Base-by-base conservation (phyloP, 164 flowering plant genomes). In the Paratinospora sagittata region DNA sequence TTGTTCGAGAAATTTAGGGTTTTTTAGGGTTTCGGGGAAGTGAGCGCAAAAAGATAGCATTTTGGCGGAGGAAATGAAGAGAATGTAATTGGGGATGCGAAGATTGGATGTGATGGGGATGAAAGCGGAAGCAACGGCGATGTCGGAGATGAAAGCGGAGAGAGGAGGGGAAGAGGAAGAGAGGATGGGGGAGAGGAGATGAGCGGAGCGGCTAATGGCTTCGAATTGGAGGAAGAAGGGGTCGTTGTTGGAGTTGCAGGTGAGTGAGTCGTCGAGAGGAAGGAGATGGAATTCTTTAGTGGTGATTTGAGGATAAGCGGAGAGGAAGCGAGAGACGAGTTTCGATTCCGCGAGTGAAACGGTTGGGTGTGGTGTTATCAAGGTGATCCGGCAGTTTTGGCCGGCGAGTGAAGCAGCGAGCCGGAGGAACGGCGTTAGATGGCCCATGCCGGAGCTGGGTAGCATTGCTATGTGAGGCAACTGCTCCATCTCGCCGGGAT, bases 391-490 rank as follows among this genome's bases (percentile, higher is more conserved):
- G 72, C 71, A 69, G 72, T 76, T 69, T 1, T 23, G 66, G 34
- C 23, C 19, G 7, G 14, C 47, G 24, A 80, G 77, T 17, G 68
- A 27, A 30, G 76, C 75, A 3, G 77, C 82, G 0, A 77, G 73
- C 11, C 76, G 74, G 36, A 73, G 69, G 64, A 73, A 72, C 0
- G 80, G 78, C 6, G 75, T 75, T 14, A 83, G 68, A 36, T 83
- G 84, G 27, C 85, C 85, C 82, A 83, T 77, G 47, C 86, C 84
- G 3, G 86, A 63, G 69, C 86, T 78, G 0, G 80, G 84, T 14
- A 79, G 71, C 34, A 83, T 63, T 24, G 78, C 82, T 3, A 79
- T 61, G 60, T 76, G 82, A 72, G 82, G 78, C 12, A 24, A 14
- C 13, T 11, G 41, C 11, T 39, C n/a, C 34, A n/a, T n/a, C n/a